Conservation (phyloP, 148 eudicot genomes). For the Rhododendron kiyosumense region DNA sequence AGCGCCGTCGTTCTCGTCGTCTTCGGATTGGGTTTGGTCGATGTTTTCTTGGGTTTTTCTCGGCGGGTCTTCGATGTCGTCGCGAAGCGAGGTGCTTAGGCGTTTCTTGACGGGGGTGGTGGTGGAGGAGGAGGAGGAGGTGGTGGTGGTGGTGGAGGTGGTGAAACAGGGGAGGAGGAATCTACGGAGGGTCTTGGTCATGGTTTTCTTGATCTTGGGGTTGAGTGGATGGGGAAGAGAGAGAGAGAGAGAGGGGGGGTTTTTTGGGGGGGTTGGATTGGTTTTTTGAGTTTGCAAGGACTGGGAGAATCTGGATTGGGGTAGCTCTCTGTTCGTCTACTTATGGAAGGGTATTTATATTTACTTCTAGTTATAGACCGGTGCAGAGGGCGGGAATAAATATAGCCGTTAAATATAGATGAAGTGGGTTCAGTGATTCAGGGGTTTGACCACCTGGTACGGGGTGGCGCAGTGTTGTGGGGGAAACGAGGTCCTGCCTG, state of each 20-base stretch:
- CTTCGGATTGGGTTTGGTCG: constrained; percentile 7
- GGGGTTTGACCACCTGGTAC: background rate
- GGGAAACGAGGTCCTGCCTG: no score
- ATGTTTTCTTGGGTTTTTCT: constrained; percentile 10
- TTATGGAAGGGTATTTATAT: background rate
- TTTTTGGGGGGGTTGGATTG: background rate
- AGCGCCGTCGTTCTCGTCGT: constrained; percentile 8
- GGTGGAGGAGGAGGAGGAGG: constrained; percentile 23
- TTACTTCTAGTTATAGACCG: background rate
- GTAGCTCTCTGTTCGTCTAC: background rate
- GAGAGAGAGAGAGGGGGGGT: background rate
- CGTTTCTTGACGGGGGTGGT: constrained; percentile 43
- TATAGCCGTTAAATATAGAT: constrained; percentile 17
- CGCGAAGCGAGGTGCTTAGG: constrained; percentile 73
- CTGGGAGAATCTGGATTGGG: background rate
- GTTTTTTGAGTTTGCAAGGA: background rate
- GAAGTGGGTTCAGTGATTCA: background rate
- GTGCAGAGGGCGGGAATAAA: constrained; percentile 22
- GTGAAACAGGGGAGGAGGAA: constrained; percentile 61
- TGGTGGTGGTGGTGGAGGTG: constrained; percentile 26
- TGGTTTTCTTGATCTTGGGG: constrained; percentile 14
- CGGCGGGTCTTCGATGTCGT: constrained; percentile 29
- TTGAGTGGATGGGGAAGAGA: background rate
- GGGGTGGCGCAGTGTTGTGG: no score
- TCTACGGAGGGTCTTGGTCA: constrained; percentile 72